Conservation (phyloP, 495 filamentous ascomycete species). For the Xylaria longipes region DNA sequence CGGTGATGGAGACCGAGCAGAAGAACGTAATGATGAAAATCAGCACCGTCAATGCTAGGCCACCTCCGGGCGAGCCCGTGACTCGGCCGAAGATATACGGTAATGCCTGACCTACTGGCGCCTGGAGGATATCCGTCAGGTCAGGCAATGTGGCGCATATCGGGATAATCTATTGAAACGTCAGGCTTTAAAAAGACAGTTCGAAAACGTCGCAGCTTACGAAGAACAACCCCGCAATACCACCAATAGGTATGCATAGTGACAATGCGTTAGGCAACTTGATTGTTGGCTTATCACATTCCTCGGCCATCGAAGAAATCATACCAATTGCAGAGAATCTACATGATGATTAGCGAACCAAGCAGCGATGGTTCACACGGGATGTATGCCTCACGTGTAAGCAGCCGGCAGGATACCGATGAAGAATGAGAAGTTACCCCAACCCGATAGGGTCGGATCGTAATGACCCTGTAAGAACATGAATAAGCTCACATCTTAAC, state of each 20-base stretch:
- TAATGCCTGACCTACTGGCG: slow-evolving; percentile 60
- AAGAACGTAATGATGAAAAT: slow-evolving; percentile 69
- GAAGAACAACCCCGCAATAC: slow-evolving; percentile 66
- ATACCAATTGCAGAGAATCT: slow-evolving; percentile 65
- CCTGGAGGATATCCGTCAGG: slow-evolving; percentile 49
- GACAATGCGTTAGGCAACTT: slow-evolving; percentile 67
- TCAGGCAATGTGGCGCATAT: slow-evolving; percentile 53
- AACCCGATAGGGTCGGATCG: slow-evolving; percentile 58
- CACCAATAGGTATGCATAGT: slow-evolving; percentile 63
- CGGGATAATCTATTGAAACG: slow-evolving; percentile 35
- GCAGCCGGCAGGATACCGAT: slow-evolving; percentile 61
- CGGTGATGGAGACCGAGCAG: slow-evolving; percentile 58
- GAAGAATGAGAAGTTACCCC: slow-evolving; percentile 59
- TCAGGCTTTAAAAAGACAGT: neutral
- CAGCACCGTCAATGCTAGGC: slow-evolving; percentile 70
- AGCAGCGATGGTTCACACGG: neutral
- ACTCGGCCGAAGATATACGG: slow-evolving; percentile 60
- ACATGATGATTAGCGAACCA: neutral
- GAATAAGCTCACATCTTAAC: slow-evolving; percentile 43
- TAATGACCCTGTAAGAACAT: slow-evolving; percentile 59
- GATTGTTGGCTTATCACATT: slow-evolving; percentile 60
- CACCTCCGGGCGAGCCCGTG: slow-evolving; percentile 61
- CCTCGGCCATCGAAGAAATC: slow-evolving; percentile 64
- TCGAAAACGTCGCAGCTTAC: slow-evolving; percentile 55
- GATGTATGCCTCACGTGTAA: slow-evolving; percentile 49